These are phyloP conservation scores for Aspergillus cristatus DNA, from an alignment of 495 filamentous ascomycete species.

Conservation along the genomic window DNA sequence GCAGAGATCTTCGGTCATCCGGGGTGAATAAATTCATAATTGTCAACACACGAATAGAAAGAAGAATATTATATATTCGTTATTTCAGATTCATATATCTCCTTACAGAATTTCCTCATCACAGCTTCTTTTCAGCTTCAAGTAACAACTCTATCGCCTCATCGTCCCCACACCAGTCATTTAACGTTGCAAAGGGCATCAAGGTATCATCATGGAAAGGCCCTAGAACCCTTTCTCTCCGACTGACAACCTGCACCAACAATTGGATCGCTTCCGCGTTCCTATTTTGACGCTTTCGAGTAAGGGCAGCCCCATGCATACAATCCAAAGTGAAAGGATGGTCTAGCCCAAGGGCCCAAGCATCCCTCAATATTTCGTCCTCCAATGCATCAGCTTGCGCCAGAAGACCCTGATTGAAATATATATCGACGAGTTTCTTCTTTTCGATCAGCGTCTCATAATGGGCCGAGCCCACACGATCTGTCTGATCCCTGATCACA, in stretches of 20 bases:
- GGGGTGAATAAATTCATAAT: too few species aligned
- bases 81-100: too few species aligned
- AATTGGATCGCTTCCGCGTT: neutral
- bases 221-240: neutral
- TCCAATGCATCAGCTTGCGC: neutral
- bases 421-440: constrained; percentile 2
- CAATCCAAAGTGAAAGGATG: constrained; percentile 5
- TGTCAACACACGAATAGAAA: too few species aligned
- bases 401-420: constrained; percentile 1
- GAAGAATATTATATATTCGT: too few species aligned
- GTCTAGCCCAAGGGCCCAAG: constrained; percentile 1
- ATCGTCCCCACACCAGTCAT: neutral
- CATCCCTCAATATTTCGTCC: neutral
- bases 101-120: too few species aligned
- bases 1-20: too few species aligned
- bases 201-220: neutral
- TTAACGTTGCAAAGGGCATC: neutral
- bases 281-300: neutral
- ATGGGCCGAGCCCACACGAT: neutral
- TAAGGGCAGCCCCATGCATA: neutral
- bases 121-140: neutral
- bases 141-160: neutral
- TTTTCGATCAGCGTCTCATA: neutral
- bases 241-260: neutral
- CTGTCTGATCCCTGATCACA: neutral